Percentiles rank a stretch among this genome's conserved stretches.
Conservation (phyloP, 257 asterid genomes). For the Gynochthodes officinalis region DNA sequence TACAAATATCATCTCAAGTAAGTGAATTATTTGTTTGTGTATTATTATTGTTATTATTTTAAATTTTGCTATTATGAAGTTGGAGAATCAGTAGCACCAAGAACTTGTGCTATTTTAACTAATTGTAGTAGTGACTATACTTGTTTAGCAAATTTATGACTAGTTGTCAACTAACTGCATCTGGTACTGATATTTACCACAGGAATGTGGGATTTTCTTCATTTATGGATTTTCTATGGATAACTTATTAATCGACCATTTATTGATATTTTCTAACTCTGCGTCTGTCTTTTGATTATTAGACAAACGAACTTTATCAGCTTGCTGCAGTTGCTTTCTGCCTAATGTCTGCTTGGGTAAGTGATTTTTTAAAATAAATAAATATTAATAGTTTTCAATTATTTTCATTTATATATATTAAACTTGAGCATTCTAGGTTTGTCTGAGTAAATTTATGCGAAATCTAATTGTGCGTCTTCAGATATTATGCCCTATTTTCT, state of each 20-base stretch:
- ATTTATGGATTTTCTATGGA: not conserved
- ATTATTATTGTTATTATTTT: too few species aligned
- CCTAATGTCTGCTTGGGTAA: constrained; percentile 93
- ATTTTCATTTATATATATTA: not conserved
- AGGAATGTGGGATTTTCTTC: not conserved
- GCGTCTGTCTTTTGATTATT: constrained; percentile 32
- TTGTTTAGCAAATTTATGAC: not conserved
- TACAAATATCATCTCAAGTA: constrained; percentile 78
- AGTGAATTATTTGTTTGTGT: constrained; percentile 28
- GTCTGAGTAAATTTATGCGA: not conserved
- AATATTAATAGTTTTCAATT: too few species aligned
- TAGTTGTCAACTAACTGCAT: not conserved
- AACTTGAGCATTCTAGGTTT: constrained; percentile 1
- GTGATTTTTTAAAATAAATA: constrained; percentile 29
- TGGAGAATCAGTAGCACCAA: not conserved
- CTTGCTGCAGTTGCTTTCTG: constrained; percentile 96
- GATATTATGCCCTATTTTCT: not conserved
- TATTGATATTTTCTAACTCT: constrained; percentile 15
- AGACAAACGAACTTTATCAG: constrained; percentile 95
- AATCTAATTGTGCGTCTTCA: not conserved
- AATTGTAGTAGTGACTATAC: not conserved
- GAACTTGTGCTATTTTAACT: not conserved
- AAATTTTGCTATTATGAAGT: not conserved
- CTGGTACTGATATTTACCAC: not conserved
- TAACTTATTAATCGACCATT: not conserved